Evolutionary conservation across 257 asterid species (phyloP), one percentile per base, ranked within the genome.

Genomic region (Eucommia ulmoides): DNA sequence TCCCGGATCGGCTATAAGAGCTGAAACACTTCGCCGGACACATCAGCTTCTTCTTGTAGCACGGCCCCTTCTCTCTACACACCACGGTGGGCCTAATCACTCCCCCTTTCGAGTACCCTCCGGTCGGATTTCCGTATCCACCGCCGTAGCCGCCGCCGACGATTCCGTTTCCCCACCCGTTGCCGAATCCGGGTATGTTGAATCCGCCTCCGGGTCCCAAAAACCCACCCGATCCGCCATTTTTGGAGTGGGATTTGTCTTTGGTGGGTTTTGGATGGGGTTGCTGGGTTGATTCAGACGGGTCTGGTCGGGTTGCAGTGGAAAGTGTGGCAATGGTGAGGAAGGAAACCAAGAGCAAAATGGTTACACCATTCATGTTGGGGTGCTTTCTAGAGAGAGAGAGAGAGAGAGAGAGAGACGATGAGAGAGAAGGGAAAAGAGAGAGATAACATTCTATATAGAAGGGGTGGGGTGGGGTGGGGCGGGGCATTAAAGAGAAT

Each of bases 11-110:
- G 69, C 77, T 64, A 69, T 59, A 86, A 0, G 99, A 74, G 58
- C 41, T 61, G 83, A 75, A 91, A 57, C 99, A 91, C 73, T 77
- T 86, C 20, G 82, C 83, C 41, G 99, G 96, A 15, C 96, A 91
- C 48, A 23, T 70, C 55, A 91, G 67, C 73, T 77, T 81, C 59
- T 83, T 91, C 53, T 63, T 64, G 67, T 71, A 69, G 51, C 99
- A 91, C 6, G 94, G 97, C 1, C 99, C 96, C 45, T 74, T 79
- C 0, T 75, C 77, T 4, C 49, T 59, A 45, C 99, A 91, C 49
- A 65, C 81, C 0, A 73, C 65, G 0, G 60, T 71, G 0, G 82
- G 45, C 61, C 75, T 69, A 20, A 74, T 8, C 0, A 61, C 20
- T 20, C 96, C 93, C 10, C 71, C 65, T 56, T 12, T 7, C 8